Evolutionary conservation across 495 filamentous ascomycete species (phyloP).

Genomic region (Penicillium daleae): DNA sequence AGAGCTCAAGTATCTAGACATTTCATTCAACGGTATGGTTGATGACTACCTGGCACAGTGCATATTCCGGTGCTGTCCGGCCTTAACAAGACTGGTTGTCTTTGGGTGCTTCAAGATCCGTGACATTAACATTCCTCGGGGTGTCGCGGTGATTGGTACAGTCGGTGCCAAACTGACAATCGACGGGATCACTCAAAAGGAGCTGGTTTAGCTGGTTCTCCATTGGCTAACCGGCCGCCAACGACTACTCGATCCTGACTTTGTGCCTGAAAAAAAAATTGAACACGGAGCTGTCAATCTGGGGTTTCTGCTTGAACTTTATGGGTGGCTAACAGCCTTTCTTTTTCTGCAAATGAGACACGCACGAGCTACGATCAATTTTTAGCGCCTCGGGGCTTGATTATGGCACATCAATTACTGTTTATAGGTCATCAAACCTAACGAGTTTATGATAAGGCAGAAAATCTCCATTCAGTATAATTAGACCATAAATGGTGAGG

Average conservation of each 20-base stretch:
- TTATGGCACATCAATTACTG: background rate
- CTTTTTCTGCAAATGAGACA: background rate
- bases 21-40: slow-evolving; percentile 75
- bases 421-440: background rate
- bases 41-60: slow-evolving; percentile 73
- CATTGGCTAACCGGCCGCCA: background rate
- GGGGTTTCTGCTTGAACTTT: background rate
- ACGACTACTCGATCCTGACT: background rate
- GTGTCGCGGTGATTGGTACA: slow-evolving; percentile 73
- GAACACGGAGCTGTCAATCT: background rate
- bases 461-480: background rate
- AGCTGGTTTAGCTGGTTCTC: slow-evolving; percentile 17
- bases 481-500: background rate
- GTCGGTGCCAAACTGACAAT: slow-evolving; percentile 46
- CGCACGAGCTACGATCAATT: background rate
- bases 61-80: slow-evolving; percentile 77
- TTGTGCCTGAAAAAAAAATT: background rate
- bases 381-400: background rate
- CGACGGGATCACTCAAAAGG: slow-evolving; percentile 45
- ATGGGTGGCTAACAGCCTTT: background rate
- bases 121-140: slow-evolving; percentile 69
- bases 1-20: slow-evolving; percentile 67
- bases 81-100: slow-evolving; percentile 70
- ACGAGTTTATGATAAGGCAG: background rate
- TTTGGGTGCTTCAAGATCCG: slow-evolving; percentile 83